These are phyloP conservation scores for Neodidymelliopsis sp. DNA, from an alignment of 2,329 filamentous ascomycete species.

Conservation along the genomic window DNA sequence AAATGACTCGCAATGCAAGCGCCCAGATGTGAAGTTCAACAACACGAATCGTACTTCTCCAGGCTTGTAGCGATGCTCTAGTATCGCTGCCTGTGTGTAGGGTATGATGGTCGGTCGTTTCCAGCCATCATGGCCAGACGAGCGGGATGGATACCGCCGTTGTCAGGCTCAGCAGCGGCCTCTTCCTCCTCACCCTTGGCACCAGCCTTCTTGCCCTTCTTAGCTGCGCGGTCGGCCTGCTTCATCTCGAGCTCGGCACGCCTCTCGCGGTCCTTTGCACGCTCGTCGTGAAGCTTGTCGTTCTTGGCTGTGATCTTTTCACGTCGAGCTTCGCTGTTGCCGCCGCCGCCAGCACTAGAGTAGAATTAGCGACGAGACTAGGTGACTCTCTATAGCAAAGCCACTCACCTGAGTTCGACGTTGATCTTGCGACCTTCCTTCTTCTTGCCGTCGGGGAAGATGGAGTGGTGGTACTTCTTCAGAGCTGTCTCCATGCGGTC, in stretches of 20 bases:
- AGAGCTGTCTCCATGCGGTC: constrained; percentile 93
- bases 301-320: constrained; percentile 88
- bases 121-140: constrained; percentile 47
- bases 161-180: constrained; percentile 27
- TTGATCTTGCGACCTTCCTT: constrained; percentile 79
- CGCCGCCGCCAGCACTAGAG: constrained; percentile 79
- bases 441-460: constrained; percentile 68
- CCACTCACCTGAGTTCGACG: constrained; percentile 85
- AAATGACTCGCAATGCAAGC: neutral
- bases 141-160: constrained; percentile 48
- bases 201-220: constrained; percentile 44
- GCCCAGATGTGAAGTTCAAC: no score
- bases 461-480: constrained; percentile 86
- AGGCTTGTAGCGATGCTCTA: constrained; percentile 1
- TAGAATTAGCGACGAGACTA: constrained; percentile 22
- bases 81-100: constrained; percentile 32
- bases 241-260: constrained; percentile 51
- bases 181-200: constrained; percentile 17
- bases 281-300: constrained; percentile 77
- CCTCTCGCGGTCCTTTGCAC: constrained; percentile 61
- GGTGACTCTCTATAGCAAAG: no score
- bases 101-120: constrained; percentile 18
- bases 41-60: no score
- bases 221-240: constrained; percentile 51
- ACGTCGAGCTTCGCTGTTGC: constrained; percentile 74